phyloP scores from a whole-genome alignment of 2,329 filamentous ascomycete species.

The Pyrenophora tritici-repentis region DNA sequence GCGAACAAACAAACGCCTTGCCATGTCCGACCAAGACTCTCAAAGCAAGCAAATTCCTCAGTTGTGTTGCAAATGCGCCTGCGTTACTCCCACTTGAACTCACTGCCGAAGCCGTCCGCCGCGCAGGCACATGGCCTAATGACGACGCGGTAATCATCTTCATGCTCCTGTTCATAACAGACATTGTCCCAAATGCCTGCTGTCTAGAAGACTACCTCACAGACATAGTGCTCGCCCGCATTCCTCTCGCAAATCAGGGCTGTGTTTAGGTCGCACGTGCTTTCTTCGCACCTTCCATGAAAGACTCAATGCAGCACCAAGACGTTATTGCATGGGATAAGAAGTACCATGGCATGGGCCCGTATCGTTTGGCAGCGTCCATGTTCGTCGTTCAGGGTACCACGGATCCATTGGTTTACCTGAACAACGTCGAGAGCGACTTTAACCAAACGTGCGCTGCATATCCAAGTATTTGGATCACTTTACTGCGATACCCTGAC shows the following conservation, averaged over 20 bases:
- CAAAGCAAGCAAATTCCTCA: constrained; percentile 26
- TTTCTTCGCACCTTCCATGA: constrained; percentile 22
- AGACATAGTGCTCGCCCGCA: constrained; percentile 17
- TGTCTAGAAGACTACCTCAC: constrained; percentile 25
- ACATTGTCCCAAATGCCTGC: neutral
- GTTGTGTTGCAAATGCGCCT: constrained; percentile 27
- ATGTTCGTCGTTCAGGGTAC: constrained; percentile 27
- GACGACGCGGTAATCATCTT: constrained; percentile 28
- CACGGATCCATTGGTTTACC: constrained; percentile 19
- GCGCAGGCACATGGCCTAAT: constrained; percentile 24
- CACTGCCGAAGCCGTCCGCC: constrained; percentile 27
- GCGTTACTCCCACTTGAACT: constrained; percentile 28
- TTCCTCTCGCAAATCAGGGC: constrained; percentile 23
- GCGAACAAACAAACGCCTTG: constrained; percentile 27
- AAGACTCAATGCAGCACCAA: constrained; percentile 21
- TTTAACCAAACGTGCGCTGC: constrained; percentile 25
- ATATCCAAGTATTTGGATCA: constrained; percentile 16
- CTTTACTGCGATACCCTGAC: constrained; percentile 23
- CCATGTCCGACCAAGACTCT: constrained; percentile 23
- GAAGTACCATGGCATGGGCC: constrained; percentile 27
- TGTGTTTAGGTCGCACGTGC: constrained; percentile 20
- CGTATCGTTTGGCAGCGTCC: constrained; percentile 26
- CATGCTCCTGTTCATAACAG: constrained; percentile 23
- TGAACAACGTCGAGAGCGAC: constrained; percentile 26
- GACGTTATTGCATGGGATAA: constrained; percentile 27